Evolutionary conservation across 768 basidiomycete species (phyloP).

Genomic region (Coprinellus micaceus): DNA sequence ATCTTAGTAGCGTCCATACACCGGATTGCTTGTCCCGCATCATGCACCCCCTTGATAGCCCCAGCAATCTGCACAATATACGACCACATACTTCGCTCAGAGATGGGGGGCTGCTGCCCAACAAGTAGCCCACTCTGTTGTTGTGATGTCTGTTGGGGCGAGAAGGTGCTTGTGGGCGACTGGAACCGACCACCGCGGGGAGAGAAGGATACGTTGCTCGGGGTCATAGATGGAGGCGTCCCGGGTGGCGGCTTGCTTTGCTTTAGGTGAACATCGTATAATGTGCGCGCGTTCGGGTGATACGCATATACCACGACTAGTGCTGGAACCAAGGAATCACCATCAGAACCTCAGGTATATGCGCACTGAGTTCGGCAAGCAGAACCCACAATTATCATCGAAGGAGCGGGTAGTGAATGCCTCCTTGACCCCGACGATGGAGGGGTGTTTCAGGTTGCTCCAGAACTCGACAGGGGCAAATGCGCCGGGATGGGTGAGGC

Average conservation of each 20-base stretch:
- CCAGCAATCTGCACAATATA: constrained; percentile 88
- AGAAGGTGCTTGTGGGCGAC: constrained; percentile 19
- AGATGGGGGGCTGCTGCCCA: constrained; percentile 30
- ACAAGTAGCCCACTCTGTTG: constrained; percentile 24
- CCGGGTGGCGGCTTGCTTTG: constrained; percentile 31
- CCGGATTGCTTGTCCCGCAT: constrained; percentile 72
- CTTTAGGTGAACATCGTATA: constrained; percentile 76
- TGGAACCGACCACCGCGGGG: constrained; percentile 4
- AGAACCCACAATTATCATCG: constrained; percentile 77
- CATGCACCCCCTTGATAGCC: constrained; percentile 85
- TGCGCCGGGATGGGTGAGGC: constrained; percentile 75
- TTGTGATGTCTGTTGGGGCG: constrained; percentile 18
- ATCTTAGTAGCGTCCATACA: constrained; percentile 86
- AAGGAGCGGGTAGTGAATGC: constrained; percentile 95
- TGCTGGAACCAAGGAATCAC: constrained; percentile 46
- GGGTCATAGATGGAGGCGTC: constrained; percentile 17
- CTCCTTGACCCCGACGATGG: constrained; percentile 77
- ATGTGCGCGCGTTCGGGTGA: constrained; percentile 77
- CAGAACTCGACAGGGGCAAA: constrained; percentile 83
- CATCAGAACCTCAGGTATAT: neutral
- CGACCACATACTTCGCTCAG: constrained; percentile 86
- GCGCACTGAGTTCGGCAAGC: neutral
- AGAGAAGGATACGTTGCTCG: neutral
- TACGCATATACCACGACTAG: constrained; percentile 90
- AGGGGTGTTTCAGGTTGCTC: constrained; percentile 81